phyloP scores from a whole-genome alignment of 2,329 filamentous ascomycete species.

The Colletotrichum sp. region DNA sequence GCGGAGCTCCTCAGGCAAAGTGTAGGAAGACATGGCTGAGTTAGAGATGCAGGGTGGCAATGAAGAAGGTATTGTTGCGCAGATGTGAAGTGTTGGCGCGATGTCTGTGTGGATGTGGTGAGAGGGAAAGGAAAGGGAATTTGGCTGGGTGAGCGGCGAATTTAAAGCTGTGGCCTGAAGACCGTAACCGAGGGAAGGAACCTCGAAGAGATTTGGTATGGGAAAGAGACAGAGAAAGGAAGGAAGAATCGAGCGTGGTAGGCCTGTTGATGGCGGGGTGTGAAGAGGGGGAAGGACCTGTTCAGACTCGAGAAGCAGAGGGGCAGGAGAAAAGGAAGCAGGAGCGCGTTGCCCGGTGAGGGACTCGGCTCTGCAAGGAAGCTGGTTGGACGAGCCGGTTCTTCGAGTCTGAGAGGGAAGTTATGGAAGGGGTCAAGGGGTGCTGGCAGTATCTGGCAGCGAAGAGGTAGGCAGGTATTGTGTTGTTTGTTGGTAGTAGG shows the following conservation, averaged over 20 bases:
- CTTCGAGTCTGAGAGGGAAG: not conserved
- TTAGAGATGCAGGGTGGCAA: not conserved
- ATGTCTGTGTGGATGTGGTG: not conserved
- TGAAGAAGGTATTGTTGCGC: not conserved
- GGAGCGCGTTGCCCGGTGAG: not conserved
- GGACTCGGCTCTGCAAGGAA: not conserved
- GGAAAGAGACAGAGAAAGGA: not conserved
- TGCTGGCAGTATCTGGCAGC: not conserved
- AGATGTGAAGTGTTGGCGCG: not conserved
- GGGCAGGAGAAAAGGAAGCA: not conserved
- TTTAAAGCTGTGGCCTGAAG: not conserved
- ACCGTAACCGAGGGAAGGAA: not conserved
- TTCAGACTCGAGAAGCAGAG: not conserved
- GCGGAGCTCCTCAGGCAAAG: not conserved
- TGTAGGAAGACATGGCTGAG: not conserved
- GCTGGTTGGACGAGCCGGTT: not conserved
- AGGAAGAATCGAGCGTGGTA: not conserved
- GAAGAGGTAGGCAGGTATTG: not conserved
- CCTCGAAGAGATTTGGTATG: not conserved
- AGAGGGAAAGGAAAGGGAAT: not conserved
- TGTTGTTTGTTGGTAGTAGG: too few relatives aligned
- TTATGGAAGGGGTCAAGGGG: not conserved
- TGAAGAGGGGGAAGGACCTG: not conserved
- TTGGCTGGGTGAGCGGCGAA: not conserved
- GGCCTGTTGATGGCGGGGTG: not conserved